Base-by-base conservation (phyloP, 768 basidiomycete genomes). In the Termitomyces sp. region DNA sequence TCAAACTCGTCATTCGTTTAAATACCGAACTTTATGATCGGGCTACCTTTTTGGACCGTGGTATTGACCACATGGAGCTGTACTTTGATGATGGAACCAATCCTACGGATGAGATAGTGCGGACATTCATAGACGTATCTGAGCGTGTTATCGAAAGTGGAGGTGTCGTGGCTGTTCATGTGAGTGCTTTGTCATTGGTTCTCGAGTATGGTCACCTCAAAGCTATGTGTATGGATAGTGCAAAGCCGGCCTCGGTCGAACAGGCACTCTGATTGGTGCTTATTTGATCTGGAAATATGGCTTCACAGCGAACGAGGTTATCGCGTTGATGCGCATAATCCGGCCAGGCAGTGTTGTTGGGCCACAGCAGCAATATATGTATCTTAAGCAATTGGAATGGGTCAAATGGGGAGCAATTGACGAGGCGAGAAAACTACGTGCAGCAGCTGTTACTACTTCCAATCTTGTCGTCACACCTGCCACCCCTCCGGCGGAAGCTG, bases 71-170 rank as follows among this genome's bases (percentile, higher is more conserved):
- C 69, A 80, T 89, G 74, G 94, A 96, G 64, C 82, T 98, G 62
- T 98, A 96, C 72, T 98, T 97, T 64, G 95, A 98, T 71, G 97
- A 99, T 70, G 97, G 97, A 22, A 97, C 95, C 24, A 98, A 98
- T 71, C 96, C 96, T 5, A 89, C 94, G 0, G 92, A 97, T 72
- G 93, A 97, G 57, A 97, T 98, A 65, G 91, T 95, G 44, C 83
- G 94, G 54, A 84, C 86, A 57, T 99, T 99, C 68, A 89, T 99
- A 64, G 88, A 91, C 64, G 74, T 92, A 54, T 85, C 89, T 1
- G 95, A 98, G 67, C 76, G 82, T 20, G 78, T 89, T 30, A 85
- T 98, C 46, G 86, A 90, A 60, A 71, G 65, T 20, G 91, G 91
- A 12, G 91, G 92, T 50, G 90, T 87, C 26, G 87, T 95, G 46